Conservation (phyloP, 495 filamentous ascomycete species). For the Entonaema liquescens region DNA sequence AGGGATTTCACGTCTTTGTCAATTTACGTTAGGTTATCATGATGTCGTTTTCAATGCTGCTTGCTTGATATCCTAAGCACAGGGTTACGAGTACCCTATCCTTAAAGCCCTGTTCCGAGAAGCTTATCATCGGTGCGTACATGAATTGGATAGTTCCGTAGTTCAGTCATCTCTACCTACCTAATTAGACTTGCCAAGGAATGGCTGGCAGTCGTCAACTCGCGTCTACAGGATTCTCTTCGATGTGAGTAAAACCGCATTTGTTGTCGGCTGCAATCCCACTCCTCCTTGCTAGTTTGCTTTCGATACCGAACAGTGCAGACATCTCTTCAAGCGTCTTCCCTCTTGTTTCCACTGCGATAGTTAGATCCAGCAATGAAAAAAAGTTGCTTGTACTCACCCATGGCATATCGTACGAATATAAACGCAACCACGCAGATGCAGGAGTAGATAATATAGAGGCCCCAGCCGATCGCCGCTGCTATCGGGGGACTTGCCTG, state of each 20-base stretch:
- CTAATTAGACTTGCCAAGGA: too few species aligned
- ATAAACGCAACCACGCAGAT: slow-evolving; percentile 37
- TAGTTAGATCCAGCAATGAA: background rate
- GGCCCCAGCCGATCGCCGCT: slow-evolving; percentile 32
- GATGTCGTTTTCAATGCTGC: too few species aligned
- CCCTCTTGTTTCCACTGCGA: slow-evolving; percentile 30
- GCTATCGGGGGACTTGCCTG: slow-evolving; percentile 39
- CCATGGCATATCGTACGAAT: slow-evolving; percentile 38
- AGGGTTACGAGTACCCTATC: too few species aligned
- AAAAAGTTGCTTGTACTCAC: slow-evolving; percentile 1
- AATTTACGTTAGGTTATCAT: too few species aligned
- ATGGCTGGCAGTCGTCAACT: background rate
- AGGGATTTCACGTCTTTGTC: too few species aligned
- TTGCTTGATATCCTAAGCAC: too few species aligned
- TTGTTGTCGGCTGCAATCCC: background rate
- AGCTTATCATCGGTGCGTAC: too few species aligned
- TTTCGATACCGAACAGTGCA: slow-evolving; percentile 31
- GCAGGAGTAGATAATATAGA: slow-evolving; percentile 41
- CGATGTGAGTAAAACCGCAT: background rate
- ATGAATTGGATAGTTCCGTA: too few species aligned
- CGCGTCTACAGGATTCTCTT: background rate
- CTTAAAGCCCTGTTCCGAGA: too few species aligned
- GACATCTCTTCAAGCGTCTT: slow-evolving; percentile 38
- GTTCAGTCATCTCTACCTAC: too few species aligned
- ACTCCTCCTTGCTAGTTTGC: slow-evolving; percentile 18